phyloP scores from a whole-genome alignment of 2,329 filamentous ascomycete genomes.

The Lecanicillium sp. region DNA sequence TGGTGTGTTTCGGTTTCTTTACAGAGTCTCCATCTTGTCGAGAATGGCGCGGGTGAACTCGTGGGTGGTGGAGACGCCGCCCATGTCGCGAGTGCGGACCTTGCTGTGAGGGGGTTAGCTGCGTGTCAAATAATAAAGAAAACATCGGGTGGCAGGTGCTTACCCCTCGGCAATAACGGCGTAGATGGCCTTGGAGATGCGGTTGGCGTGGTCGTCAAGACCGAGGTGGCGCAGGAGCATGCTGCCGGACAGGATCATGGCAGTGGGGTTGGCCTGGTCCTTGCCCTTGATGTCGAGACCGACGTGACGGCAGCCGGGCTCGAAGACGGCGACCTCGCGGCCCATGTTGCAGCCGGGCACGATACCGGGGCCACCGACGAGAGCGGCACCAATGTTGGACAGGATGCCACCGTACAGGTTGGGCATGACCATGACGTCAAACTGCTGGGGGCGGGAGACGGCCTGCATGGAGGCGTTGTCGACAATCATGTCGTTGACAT shows the following conservation, averaged over 20 bases:
- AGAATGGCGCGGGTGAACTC: slow-evolving; percentile 94
- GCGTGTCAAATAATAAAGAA: no score
- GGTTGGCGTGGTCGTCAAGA: slow-evolving; percentile 96
- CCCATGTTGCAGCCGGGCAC: slow-evolving; percentile 99
- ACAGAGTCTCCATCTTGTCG: slow-evolving; percentile 84
- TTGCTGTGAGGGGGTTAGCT: no score
- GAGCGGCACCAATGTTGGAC: slow-evolving; percentile 96
- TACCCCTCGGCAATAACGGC: slow-evolving; percentile 79
- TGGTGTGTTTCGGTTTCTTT: slow-evolving; percentile 29
- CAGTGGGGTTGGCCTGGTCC: slow-evolving; percentile 97
- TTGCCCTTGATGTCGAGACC: slow-evolving; percentile 99
- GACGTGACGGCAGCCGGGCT: slow-evolving; percentile 98
- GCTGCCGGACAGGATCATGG: slow-evolving; percentile 86
- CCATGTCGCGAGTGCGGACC: slow-evolving; percentile 91
- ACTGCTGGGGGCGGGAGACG: slow-evolving; percentile 92
- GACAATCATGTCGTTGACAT: slow-evolving; percentile 99
- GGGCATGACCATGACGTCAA: slow-evolving; percentile 99
- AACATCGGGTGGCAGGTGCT: no score
- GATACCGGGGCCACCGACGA: slow-evolving; percentile 93
- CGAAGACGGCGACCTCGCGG: slow-evolving; percentile 94
- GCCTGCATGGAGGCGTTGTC: slow-evolving; percentile 99
- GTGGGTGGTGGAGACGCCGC: slow-evolving; percentile 80
- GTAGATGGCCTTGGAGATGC: slow-evolving; percentile 83
- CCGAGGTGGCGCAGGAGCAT: slow-evolving; percentile 98
- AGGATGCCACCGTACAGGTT: slow-evolving; percentile 98